These are phyloP conservation scores for Coffea eugenioides DNA, from an alignment of 257 asterid genomes.

Conservation along the genomic window DNA sequence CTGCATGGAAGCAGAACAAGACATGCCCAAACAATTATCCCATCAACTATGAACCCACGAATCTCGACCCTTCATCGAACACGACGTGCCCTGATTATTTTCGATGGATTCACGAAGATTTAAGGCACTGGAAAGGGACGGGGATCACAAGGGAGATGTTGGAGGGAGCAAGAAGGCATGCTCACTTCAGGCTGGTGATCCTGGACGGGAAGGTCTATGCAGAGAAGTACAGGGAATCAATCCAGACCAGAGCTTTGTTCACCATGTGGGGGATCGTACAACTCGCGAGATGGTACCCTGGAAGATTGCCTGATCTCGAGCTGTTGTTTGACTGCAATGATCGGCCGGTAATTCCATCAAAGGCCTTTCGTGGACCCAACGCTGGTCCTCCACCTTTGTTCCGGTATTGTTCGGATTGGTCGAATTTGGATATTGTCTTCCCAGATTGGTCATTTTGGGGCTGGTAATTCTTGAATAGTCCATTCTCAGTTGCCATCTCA, in stretches of 20 bases:
- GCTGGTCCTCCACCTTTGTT: slow-evolving; percentile 59
- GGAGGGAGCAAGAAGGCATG: slow-evolving; percentile 16
- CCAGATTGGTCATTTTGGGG: slow-evolving; percentile 99
- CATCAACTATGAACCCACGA: slow-evolving; percentile 6
- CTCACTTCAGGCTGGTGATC: slow-evolving; percentile 33
- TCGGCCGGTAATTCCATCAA: slow-evolving; percentile 21
- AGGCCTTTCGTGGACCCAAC: slow-evolving; percentile 32
- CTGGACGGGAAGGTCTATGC: slow-evolving; percentile 28
- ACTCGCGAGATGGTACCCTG: slow-evolving; percentile 31
- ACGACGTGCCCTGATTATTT: slow-evolving; percentile 31
- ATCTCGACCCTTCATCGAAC: slow-evolving; percentile 10
- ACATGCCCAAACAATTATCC: slow-evolving; percentile 33
- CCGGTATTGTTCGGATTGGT: slow-evolving; percentile 76
- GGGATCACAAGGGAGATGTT: slow-evolving; percentile 31
- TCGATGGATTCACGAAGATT: slow-evolving; percentile 36
- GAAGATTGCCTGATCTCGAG: slow-evolving; percentile 29
- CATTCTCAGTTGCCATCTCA: too few relatives aligned
- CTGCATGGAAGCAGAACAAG: slow-evolving; percentile 27
- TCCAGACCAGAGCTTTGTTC: slow-evolving; percentile 19
- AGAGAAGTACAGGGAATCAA: neutral
- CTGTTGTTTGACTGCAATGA: slow-evolving; percentile 35
- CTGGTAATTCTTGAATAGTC: slow-evolving; percentile 43
- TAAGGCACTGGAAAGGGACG: slow-evolving; percentile 32
- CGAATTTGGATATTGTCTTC: slow-evolving; percentile 82
- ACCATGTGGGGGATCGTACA: slow-evolving; percentile 37